A percentile compares a stretch with the other conserved stretches of the same genome.
Conservation (phyloP, 345 rosid species). For the Brassica cretica region DNA sequence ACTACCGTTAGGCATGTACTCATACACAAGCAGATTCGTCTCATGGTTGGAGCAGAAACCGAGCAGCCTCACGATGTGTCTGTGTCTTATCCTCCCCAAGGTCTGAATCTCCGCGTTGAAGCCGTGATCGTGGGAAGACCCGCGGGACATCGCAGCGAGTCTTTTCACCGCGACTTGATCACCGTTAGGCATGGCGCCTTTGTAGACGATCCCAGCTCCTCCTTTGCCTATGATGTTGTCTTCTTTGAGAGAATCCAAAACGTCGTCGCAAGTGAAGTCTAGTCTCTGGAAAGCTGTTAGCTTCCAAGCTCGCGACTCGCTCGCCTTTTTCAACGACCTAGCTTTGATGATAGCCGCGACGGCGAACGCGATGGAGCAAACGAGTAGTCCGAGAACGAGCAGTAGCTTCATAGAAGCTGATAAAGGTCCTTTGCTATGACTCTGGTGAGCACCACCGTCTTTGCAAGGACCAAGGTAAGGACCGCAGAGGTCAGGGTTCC, state of each 20-base stretch:
- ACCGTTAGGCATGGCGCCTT: slow-evolving; percentile 75
- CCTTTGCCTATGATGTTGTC: slow-evolving; percentile 93
- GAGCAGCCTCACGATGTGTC: slow-evolving; percentile 77
- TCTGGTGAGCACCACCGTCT: slow-evolving; percentile 50
- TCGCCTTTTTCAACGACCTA: slow-evolving; percentile 74
- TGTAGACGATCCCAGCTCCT: slow-evolving; percentile 91
- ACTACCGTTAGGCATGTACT: slow-evolving; percentile 92
- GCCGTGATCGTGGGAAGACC: slow-evolving; percentile 94
- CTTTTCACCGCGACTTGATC: slow-evolving; percentile 82
- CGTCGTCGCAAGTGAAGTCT: slow-evolving; percentile 84
- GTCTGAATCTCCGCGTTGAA: slow-evolving; percentile 97
- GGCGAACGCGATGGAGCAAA: slow-evolving; percentile 80
- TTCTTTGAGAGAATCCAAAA: slow-evolving; percentile 78
- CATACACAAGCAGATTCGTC: slow-evolving; percentile 82
- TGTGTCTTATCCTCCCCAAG: slow-evolving; percentile 80
- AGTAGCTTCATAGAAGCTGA: slow-evolving; percentile 82
- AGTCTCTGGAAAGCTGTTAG: slow-evolving; percentile 93
- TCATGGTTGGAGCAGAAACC: slow-evolving; percentile 93
- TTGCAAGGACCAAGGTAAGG: slow-evolving; percentile 84
- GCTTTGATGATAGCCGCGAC: slow-evolving; percentile 85
- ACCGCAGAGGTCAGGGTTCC: slow-evolving; percentile 80
- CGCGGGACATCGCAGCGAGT: slow-evolving; percentile 75
- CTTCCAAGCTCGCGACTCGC: slow-evolving; percentile 83
- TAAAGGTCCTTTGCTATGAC: slow-evolving; percentile 61
- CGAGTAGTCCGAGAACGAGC: slow-evolving; percentile 76